A percentile compares a stretch with the other conserved stretches of the same genome.
These are phyloP conservation scores for Cyclocybe aegerita DNA, from an alignment of 768 basidiomycete genomes.

Conservation along the genomic window DNA sequence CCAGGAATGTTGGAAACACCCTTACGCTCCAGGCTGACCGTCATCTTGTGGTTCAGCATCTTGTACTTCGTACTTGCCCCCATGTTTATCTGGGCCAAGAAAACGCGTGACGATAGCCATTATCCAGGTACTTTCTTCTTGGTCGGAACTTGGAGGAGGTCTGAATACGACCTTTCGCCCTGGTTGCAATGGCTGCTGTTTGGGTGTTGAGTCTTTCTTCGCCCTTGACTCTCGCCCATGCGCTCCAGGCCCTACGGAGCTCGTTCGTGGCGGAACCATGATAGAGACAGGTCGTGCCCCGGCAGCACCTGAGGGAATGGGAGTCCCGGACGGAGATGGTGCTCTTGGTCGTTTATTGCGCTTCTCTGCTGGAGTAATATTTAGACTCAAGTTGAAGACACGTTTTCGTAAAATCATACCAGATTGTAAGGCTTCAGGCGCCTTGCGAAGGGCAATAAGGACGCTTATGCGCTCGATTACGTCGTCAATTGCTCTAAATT, in stretches of 20 bases:
- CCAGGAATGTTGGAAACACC: conserved; percentile 4
- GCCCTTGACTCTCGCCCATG: conserved; percentile 68
- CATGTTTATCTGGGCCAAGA: conserved; percentile 70
- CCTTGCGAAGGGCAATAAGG: conserved; percentile 71
- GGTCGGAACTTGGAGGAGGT: conserved; percentile 49
- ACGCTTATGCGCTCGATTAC: conserved; percentile 69
- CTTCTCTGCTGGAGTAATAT: conserved; percentile 49
- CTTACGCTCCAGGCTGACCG: conserved; percentile 65
- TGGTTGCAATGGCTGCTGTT: conserved; percentile 67
- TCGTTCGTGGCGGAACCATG: conserved; percentile 52
- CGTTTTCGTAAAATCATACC: conserved; percentile 36
- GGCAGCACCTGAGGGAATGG: conserved; percentile 35
- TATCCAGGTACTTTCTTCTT: conserved; percentile 72
- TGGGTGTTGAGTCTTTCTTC: conserved; percentile 58
- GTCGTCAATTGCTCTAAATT: conserved; percentile 63
- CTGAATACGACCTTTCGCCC: conserved; percentile 84
- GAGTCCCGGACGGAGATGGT: conserved; percentile 65
- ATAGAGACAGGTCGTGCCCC: conserved; percentile 51
- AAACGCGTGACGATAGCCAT: conserved; percentile 73
- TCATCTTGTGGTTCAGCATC: conserved; percentile 84
- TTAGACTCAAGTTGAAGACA: background rate
- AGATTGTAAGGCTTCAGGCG: conserved; percentile 57
- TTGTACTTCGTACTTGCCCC: conserved; percentile 76
- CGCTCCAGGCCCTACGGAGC: conserved; percentile 54
- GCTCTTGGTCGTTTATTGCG: conserved; percentile 74